These are phyloP conservation scores for Cubamyces sp. DNA, from an alignment of 768 basidiomycete species.

Conservation along the genomic window DNA sequence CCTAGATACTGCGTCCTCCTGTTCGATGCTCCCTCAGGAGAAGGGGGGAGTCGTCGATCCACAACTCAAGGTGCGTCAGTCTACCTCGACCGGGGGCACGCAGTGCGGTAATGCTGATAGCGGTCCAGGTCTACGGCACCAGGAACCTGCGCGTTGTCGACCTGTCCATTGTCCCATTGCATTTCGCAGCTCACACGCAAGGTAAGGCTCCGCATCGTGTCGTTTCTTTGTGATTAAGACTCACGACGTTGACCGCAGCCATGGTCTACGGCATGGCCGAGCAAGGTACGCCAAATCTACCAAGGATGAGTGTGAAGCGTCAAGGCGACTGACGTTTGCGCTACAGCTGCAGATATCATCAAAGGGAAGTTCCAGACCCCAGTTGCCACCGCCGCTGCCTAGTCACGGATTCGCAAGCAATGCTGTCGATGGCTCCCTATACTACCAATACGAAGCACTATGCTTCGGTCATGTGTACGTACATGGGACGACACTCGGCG, in stretches of 20 bases:
- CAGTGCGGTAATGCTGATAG: not conserved
- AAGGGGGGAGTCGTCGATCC: constrained; percentile 56
- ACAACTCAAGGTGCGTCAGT: constrained; percentile 42
- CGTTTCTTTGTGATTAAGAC: too few relatives aligned
- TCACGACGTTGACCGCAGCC: constrained; percentile 32
- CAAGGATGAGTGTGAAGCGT: not conserved
- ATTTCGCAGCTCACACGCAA: constrained; percentile 52
- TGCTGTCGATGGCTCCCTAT: too few relatives aligned
- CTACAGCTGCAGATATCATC: constrained; percentile 36
- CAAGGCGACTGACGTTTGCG: not conserved
- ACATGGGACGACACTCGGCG: too few relatives aligned
- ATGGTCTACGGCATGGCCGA: constrained; percentile 53
- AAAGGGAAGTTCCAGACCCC: constrained; percentile 26
- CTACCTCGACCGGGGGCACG: too few relatives aligned
- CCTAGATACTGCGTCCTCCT: constrained; percentile 51
- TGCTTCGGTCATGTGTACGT: too few relatives aligned
- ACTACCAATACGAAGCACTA: too few relatives aligned
- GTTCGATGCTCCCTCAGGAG: constrained; percentile 57
- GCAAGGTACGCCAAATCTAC: constrained; percentile 39
- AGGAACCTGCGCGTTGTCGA: constrained; percentile 57
- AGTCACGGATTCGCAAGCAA: too few relatives aligned
- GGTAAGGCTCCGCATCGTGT: constrained; percentile 31
- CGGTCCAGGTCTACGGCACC: constrained; percentile 56
- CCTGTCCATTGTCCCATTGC: constrained; percentile 55
- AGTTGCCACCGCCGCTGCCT: not conserved